phyloP scores from a whole-genome alignment of 1,284 basidiomycete species.

The Amylostereum chailletii region DNA sequence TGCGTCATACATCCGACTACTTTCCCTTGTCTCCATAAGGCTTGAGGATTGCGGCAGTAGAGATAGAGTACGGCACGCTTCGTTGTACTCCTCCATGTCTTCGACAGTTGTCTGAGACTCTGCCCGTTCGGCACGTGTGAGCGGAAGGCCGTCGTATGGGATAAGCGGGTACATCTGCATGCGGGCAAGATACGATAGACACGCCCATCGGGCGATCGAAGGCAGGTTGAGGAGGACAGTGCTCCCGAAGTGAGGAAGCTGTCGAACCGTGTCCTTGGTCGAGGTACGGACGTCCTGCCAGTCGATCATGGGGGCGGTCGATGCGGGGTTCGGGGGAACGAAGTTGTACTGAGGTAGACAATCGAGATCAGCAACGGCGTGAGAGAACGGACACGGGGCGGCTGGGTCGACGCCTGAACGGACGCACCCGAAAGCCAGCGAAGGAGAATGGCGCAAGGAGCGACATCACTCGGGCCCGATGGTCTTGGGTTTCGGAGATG shows the following conservation, averaged over 20 bases:
- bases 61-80: conserved; percentile 20
- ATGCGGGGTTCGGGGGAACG: conserved; percentile 5
- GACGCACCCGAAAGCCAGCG: conserved; percentile 39
- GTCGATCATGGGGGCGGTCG: conserved; percentile 19
- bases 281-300: conserved; percentile 31
- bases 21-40: conserved; percentile 2
- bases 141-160: conserved; percentile 28
- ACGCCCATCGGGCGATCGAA: conserved; percentile 34
- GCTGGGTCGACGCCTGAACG: background rate
- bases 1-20: conserved; percentile 18
- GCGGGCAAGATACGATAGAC: conserved; percentile 36
- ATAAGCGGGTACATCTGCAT: conserved; percentile 25
- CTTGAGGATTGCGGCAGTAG: conserved; percentile 1
- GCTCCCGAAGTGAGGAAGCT: no score
- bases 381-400: conserved; percentile 2
- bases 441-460: conserved; percentile 35
- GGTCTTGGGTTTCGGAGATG: conserved; percentile 25
- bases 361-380: background rate
- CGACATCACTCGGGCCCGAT: conserved; percentile 25
- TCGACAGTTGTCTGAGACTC: conserved; percentile 31
- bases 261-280: conserved; percentile 22
- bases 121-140: conserved; percentile 15
- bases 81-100: conserved; percentile 34
- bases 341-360: conserved; percentile 10
- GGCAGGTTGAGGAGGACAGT: conserved; percentile 20